phyloP scores from a whole-genome alignment of 2,329 filamentous ascomycete genomes.

The Tolypocladium ovalisporum region DNA sequence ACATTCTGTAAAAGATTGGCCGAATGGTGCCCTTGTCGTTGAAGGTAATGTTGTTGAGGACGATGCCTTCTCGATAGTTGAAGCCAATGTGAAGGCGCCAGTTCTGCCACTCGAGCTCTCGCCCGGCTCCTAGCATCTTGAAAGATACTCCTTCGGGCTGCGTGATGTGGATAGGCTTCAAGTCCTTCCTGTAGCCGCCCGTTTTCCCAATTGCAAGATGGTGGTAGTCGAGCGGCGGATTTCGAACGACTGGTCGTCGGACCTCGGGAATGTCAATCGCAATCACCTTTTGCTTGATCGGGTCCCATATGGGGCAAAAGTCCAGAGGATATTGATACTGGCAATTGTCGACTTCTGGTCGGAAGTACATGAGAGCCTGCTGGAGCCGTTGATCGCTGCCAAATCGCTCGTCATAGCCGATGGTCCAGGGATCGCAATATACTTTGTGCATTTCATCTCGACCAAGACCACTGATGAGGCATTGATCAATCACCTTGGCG shows the following conservation, averaged over 20 bases:
- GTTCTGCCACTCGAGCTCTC: neutral
- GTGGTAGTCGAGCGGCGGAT: neutral
- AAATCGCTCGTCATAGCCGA: slow-evolving; percentile 88
- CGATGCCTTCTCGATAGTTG: slow-evolving; percentile 45
- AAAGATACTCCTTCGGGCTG: neutral
- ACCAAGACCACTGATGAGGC: neutral
- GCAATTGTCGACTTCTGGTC: slow-evolving; percentile 72
- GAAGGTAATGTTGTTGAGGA: slow-evolving; percentile 81
- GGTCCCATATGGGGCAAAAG: slow-evolving; percentile 86
- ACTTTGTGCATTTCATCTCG: slow-evolving; percentile 69
- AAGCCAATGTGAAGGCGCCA: neutral
- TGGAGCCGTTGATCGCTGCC: slow-evolving; percentile 70
- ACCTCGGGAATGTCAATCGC: slow-evolving; percentile 40
- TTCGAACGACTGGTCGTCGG: neutral
- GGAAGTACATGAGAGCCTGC: slow-evolving; percentile 93
- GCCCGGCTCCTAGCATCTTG: neutral
- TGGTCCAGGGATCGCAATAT: slow-evolving; percentile 94
- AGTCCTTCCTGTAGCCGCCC: neutral
- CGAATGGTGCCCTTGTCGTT: slow-evolving; percentile 71
- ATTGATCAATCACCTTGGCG: neutral
- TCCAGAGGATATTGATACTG: slow-evolving; percentile 89
- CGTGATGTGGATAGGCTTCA: neutral
- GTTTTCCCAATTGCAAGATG: neutral
- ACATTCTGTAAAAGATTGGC: slow-evolving; percentile 80
- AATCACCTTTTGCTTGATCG: slow-evolving; percentile 66